phyloP scores from a whole-genome alignment of 164 flowering plant species.

The grape (Vitis vinifera) region DNA sequence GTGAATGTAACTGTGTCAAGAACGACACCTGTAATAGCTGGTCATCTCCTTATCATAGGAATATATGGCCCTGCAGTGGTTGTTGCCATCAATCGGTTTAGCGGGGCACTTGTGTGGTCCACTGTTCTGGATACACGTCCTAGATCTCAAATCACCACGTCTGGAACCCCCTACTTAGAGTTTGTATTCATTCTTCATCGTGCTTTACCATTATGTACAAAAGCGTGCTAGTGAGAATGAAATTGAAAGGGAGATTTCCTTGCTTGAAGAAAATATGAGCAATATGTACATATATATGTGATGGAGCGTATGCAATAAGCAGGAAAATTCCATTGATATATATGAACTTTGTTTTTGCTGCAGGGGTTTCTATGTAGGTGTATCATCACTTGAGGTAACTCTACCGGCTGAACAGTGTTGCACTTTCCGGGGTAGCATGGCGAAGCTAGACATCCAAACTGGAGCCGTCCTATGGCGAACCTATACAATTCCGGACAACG shows the following conservation, averaged over 20 bases:
- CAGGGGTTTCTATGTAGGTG: conserved; percentile 42
- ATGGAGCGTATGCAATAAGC: too few species aligned
- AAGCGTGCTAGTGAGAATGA: too few species aligned
- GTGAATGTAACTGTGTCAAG: conserved; percentile 40
- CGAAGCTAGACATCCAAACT: conserved; percentile 28
- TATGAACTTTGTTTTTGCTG: not conserved
- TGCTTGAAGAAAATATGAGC: too few species aligned
- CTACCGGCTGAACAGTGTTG: conserved; percentile 35
- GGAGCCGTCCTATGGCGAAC: conserved; percentile 44
- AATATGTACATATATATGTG: too few species aligned
- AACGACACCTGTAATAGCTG: conserved; percentile 42
- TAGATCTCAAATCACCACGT: conserved; percentile 26
- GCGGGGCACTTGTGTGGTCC: conserved; percentile 40
- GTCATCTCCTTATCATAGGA: conserved; percentile 36
- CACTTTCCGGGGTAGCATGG: conserved; percentile 49
- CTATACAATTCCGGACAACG: conserved; percentile 41
- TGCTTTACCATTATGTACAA: too few species aligned
- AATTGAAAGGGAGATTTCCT: too few species aligned
- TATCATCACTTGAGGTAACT: conserved; percentile 37
- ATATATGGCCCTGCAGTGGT: conserved; percentile 53
- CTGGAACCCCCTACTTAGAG: conserved; percentile 41
- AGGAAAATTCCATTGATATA: too few species aligned
- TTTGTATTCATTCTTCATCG: conserved; percentile 9
- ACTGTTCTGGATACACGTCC: conserved; percentile 11
- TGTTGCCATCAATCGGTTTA: conserved; percentile 31